Base-by-base conservation (phyloP, 2,329 filamentous ascomycete genomes). In the Daldinia sp. region DNA sequence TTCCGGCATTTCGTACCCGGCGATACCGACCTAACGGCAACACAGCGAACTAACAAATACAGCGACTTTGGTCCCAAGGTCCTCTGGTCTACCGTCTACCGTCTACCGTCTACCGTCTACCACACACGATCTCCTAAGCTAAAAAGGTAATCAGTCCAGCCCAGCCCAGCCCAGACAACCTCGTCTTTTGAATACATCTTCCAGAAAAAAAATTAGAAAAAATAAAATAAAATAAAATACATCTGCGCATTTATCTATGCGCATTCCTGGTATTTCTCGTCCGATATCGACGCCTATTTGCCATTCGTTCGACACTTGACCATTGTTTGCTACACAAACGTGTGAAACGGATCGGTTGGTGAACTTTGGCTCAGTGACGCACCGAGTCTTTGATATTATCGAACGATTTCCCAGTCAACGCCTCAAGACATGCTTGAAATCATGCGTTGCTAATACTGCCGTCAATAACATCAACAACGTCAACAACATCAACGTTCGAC, bases 401-500 rank as follows among this genome's bases (percentile, higher is more conserved):
- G 53, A 48, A 63, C 63, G 63, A 58, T 43, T 48, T 32, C 58
- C 43, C 29, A 51, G 45, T 39, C 45, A 35, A 53, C 39, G 9
- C 11, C 57, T 59, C 60, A 57, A 37, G 50, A 61, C 51, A 52
- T 30, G 32, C 27, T 66, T 58, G 43, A 55, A 45, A 62, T 11
- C 30, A 68, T 68, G 61, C 39, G 55, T 56, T 63, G 50, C 56
- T 39, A 43, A n/a, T 48, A 19, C 50, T 56, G 17, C 35, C 27
- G 41, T 41, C 53, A 60, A 49, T 49, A 30, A 56, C 52, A 35
- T 23, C n/a, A 7, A 35, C 39, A 21, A 19, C 17, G 21, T 34
- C 23, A 5, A 43, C 39, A 25, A 11, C 45, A 23, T 50, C 10
- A 19, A 30, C 13, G 2, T 35, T 50, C 23, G 17, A 8, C 17